Evolutionary conservation across 331 rosid genomes (phyloP).

Genomic region (Erythrophleum ivorense): DNA sequence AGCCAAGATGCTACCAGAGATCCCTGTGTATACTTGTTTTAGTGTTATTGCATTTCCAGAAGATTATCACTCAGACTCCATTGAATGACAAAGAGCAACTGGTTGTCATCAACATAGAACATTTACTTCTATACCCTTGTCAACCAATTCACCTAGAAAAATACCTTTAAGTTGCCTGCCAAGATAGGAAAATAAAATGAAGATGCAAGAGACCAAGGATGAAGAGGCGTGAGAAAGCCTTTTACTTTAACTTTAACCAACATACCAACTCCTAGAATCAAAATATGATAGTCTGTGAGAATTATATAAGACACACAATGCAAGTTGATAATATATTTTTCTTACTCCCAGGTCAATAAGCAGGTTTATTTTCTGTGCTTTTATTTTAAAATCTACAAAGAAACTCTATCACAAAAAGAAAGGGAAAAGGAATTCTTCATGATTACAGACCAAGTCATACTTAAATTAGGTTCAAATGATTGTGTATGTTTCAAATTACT

Average conservation of each 20-base stretch:
- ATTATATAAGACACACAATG: no score
- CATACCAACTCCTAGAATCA: not conserved
- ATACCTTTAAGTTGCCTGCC: not conserved
- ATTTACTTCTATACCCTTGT: no score
- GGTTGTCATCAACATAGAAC: not conserved
- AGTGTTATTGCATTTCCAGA: not conserved
- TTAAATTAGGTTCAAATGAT: not conserved
- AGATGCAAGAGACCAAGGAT: not conserved
- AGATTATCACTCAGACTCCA: not conserved
- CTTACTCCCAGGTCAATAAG: not conserved
- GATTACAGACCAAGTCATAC: constrained; percentile 4
- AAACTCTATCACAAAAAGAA: not conserved
- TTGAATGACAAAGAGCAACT: not conserved
- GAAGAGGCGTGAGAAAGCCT: not conserved
- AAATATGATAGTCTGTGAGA: not conserved
- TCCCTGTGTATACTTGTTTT: no score
- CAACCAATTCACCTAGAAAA: not conserved
- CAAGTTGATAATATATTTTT: no score
- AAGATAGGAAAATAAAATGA: not conserved
- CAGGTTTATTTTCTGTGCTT: not conserved
- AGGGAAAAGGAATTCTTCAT: constrained; percentile 7
- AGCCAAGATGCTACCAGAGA: no score
- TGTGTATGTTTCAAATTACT: not conserved
- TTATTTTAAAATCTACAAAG: not conserved
- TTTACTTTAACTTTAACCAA: not conserved